Percentiles rank a stretch among this genome's conserved stretches.
These are phyloP conservation scores for Helichrysum umbraculigerum DNA, from an alignment of 129 eudicot species.

Conservation along the genomic window DNA sequence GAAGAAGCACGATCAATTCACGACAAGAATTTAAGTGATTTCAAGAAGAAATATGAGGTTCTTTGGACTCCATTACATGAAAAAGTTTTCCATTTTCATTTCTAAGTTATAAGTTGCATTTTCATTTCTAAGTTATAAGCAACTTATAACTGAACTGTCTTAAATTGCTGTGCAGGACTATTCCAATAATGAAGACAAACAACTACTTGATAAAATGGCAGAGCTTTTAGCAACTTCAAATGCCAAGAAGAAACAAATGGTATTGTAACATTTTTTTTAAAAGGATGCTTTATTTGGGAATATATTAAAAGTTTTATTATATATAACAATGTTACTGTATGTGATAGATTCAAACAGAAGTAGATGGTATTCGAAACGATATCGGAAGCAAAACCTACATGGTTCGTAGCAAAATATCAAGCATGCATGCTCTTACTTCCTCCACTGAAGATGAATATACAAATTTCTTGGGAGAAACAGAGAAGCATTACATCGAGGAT, in stretches of 20 bases:
- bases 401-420: conserved; percentile 41
- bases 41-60: conserved; percentile 58
- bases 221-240: conserved; percentile 65
- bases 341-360: conserved; percentile 58
- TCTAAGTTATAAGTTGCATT: background rate
- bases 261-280: conserved; percentile 5
- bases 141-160: background rate
- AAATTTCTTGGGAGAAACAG: conserved; percentile 38
- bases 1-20: conserved; percentile 50
- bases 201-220: conserved; percentile 54
- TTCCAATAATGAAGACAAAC: conserved; percentile 56
- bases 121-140: background rate
- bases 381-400: conserved; percentile 37
- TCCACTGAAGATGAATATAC: conserved; percentile 46
- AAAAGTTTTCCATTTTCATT: background rate
- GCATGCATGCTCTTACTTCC: conserved; percentile 38
- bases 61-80: background rate
- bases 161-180: conserved; percentile 36
- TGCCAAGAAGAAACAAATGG: conserved; percentile 65
- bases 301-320: background rate
- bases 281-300: background rate
- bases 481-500: conserved; percentile 51
- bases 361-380: conserved; percentile 43
- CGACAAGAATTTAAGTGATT: conserved; percentile 39
- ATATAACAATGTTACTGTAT: background rate